A percentile compares a stretch with the other conserved stretches of the same genome.
These are phyloP conservation scores for Erodium chrysanthum DNA, from an alignment of 441 rosid genomes.

Conservation along the genomic window DNA sequence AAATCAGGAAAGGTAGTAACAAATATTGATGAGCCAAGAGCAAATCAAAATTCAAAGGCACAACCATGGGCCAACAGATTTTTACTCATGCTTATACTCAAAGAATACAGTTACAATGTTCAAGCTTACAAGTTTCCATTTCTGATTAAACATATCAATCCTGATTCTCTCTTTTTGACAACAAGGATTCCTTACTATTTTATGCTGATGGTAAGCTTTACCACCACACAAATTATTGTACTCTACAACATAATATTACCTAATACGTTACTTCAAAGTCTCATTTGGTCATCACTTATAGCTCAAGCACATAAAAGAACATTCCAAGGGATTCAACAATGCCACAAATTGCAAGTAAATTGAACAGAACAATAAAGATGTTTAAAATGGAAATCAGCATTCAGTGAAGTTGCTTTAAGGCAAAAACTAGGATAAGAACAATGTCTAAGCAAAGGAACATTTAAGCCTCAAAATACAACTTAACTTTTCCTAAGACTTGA, in stretches of 20 bases:
- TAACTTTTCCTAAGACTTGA: conserved; percentile 28
- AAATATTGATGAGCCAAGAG: neutral
- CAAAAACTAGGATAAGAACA: conserved; percentile 14
- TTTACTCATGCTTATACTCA: neutral
- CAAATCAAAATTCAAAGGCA: neutral
- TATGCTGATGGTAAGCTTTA: neutral
- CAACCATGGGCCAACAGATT: neutral
- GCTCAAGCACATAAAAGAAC: neutral
- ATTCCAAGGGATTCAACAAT: neutral
- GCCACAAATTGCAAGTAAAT: conserved; percentile 8
- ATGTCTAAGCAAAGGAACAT: conserved; percentile 15
- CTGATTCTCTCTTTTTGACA: neutral
- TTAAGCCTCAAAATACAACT: conserved; percentile 26
- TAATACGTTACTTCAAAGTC: neutral
- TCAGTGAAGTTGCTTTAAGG: conserved; percentile 16
- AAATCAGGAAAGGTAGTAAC: neutral
- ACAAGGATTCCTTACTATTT: neutral
- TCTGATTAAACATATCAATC: neutral
- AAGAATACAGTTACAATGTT: neutral
- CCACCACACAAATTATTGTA: neutral
- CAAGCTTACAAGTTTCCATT: neutral
- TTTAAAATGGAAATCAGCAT: conserved; percentile 17
- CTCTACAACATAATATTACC: neutral
- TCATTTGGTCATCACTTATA: neutral
- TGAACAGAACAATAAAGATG: conserved; percentile 3